A percentile compares a stretch with the other conserved stretches of the same genome.
These are phyloP conservation scores for Fusarium sp. DNA, from an alignment of 2,329 filamentous ascomycete genomes.

Conservation along the genomic window DNA sequence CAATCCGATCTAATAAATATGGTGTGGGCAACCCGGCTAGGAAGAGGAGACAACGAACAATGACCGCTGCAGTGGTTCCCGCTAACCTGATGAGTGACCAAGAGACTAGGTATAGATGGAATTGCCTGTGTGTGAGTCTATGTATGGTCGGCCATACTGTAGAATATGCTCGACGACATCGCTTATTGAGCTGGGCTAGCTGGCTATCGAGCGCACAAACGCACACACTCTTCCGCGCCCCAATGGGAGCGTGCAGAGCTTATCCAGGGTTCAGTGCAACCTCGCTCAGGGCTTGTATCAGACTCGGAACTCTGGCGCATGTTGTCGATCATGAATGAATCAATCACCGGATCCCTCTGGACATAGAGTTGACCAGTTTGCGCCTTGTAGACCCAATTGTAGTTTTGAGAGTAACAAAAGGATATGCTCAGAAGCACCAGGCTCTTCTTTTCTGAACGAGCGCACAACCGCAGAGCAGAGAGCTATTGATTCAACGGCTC, in stretches of 20 bases:
- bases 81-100: conserved; percentile 28
- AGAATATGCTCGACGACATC: conserved; percentile 33
- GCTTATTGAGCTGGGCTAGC: conserved; percentile 38
- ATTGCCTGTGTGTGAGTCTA: conserved; percentile 3
- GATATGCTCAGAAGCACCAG: conserved; percentile 14
- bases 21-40: conserved; percentile 27
- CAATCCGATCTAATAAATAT: conserved; percentile 20
- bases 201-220: conserved; percentile 30
- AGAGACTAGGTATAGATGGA: conserved; percentile 1
- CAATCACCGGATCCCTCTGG: conserved; percentile 10
- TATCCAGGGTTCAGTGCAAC: conserved; percentile 37
- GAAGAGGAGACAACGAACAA: conserved; percentile 26
- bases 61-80: conserved; percentile 30
- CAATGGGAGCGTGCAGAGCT: conserved; percentile 36
- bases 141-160: conserved; percentile 21
- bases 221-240: conserved; percentile 34
- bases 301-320: conserved; percentile 32
- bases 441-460: neutral
- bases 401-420: neutral
- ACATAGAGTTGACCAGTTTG: conserved; percentile 7
- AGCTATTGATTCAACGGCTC: conserved; percentile 32
- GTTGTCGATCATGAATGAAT: conserved; percentile 16
- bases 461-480: conserved; percentile 24
- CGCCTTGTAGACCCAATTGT: conserved; percentile 30
- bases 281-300: conserved; percentile 36